Evolutionary conservation across 2,329 filamentous ascomycete species (phyloP), one percentile per base, ranked within the genome.

Genomic region (Huntiella decipiens): DNA sequence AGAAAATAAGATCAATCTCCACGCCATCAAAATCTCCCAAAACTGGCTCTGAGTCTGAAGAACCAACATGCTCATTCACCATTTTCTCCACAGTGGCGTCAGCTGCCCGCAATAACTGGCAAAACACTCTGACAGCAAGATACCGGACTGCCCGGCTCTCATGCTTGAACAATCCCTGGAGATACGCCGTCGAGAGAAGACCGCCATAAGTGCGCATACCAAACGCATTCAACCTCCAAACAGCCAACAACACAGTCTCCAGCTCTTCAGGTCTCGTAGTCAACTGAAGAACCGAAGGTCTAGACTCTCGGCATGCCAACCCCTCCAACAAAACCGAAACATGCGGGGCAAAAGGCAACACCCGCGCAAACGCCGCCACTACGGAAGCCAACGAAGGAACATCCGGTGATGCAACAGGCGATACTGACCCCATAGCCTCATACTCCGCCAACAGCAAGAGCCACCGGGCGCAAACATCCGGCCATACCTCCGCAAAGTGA

Each of bases 381-480:
- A 60, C 54, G 59, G 61, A 54, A 61, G 60, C 53, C 55, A 59
- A 46, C 52, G 60, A 56, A 37, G 58, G 60, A 8, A 36, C 12
- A 36, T 36, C 12, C 22, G 60, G 59, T 22, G 64, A 36, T 5
- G 43, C 15, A 31, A 35, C 54, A 33, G 33, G 28, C 16, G 36
- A 33, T 10, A 22, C 31, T 7, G 17, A 35, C 10, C 32, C 47
- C 19, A 35, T 40, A 16, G 33, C 39, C 10, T 33, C 33, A 28
- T 28, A 28, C 57, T 64, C 59, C 55, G 68, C 66, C 3, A 40
- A 6, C 13, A 43, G n/a, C 4, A 32, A 13, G 38, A 81, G 66
- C 85, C 85, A 93, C 65, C 81, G 70, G 51, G 85, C 81, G 61
- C 81, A 84, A 43, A 92, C 67, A 60, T 95, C 87, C 54, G 84